Evolutionary conservation across 441 rosid genomes (phyloP), one percentile per base, ranked within the genome.

Genomic region (Pelargonium australe): DNA sequence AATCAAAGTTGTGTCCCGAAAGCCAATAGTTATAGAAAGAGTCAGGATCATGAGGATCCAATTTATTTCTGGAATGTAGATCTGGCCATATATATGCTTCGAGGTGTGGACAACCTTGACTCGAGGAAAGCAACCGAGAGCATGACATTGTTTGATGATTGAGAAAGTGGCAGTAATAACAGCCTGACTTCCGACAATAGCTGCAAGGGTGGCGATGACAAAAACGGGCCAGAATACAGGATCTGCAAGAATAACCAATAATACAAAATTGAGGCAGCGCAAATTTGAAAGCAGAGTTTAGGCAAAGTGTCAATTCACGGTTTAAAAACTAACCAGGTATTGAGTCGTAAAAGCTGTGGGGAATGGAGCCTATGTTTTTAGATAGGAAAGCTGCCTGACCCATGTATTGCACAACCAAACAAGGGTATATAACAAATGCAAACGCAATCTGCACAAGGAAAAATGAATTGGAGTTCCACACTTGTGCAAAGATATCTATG

Each of bases 351-450:
- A 93, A 93, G 77, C 88, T 84, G 76, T 84, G 49, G 19, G 73
- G 20, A 28, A 89, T 68, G 34, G 79, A 78, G 0, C 5, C 25
- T 37, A 72, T 80, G 80, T 91, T 70, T 80, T 79, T 90, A n/a
- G 98, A 93, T 72, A 93, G 80, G 83, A 77, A 93, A 19, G 98
- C 97, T 78, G 97, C 96, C 77, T 93, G 98, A 57, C 96, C 98
- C 96, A 93, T 86, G 83, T 93, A 93, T 78, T 93, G 98, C 69
- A 91, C 82, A 72, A 91, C 96, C 87, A 93, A 81, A 78, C 97
- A 91, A 7, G 97, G 98, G 81, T 93, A 93, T 74, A 91, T 76
- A 31, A 85, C 81, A 79, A 82, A 74, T 40, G 85, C 81, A 75
- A 93, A 93, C 23, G 95, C 92, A 72, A 93, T 84, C 97, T 90